phyloP scores from a whole-genome alignment of 176 grass and related monocot genomes.

The Bonia amplexicaulis region DNA sequence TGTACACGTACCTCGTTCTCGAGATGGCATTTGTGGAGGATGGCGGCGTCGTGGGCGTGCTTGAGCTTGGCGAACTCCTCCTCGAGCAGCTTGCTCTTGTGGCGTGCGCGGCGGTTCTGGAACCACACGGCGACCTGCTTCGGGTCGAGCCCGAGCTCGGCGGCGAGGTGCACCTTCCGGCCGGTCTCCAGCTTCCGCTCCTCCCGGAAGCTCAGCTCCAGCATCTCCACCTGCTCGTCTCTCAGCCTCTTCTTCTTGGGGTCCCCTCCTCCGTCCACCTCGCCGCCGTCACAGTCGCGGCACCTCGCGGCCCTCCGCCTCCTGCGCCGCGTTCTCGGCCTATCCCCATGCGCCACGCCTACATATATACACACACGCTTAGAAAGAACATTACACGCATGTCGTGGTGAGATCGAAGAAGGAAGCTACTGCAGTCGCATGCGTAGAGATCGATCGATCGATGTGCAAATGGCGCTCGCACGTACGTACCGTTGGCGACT shows the following conservation, averaged over 20 bases:
- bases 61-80: slow-evolving; percentile 92
- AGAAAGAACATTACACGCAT: neutral
- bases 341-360: slow-evolving; percentile 26
- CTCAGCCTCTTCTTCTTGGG: slow-evolving; percentile 73
- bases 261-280: slow-evolving; percentile 31
- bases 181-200: slow-evolving; percentile 90
- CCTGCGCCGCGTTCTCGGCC: slow-evolving; percentile 41
- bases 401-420: neutral
- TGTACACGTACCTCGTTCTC: slow-evolving; percentile 68
- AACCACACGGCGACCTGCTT: slow-evolving; percentile 99
- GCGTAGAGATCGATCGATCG: neutral
- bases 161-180: slow-evolving; percentile 75
- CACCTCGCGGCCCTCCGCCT: slow-evolving; percentile 28
- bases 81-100: slow-evolving; percentile 96
- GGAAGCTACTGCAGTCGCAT: neutral
- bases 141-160: slow-evolving; percentile 80
- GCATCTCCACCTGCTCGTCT: slow-evolving; percentile 73
- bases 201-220: slow-evolving; percentile 85
- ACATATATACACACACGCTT: neutral
- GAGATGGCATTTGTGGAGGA: slow-evolving; percentile 89
- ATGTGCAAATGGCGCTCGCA: neutral
- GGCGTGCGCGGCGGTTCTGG: slow-evolving; percentile 88
- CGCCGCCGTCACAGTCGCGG: neutral
- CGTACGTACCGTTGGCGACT: slow-evolving; percentile 20
- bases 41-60: slow-evolving; percentile 57